phyloP scores from a whole-genome alignment of 305 asterid genomes.

The Nicotiana rustica region DNA sequence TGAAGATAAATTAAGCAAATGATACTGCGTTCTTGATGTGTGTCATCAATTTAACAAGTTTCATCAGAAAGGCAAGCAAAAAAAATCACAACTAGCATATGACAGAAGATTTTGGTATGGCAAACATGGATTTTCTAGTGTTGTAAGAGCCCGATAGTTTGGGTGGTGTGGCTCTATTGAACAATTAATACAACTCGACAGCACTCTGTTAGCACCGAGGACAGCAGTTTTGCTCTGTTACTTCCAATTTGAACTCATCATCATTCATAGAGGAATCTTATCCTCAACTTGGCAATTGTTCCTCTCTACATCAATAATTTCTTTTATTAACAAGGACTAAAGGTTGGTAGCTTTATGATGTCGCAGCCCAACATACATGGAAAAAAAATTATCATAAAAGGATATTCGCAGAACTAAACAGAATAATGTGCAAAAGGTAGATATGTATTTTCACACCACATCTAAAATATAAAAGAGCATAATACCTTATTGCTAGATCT shows the following conservation, averaged over 20 bases:
- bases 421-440: slow-evolving; percentile 31
- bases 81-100: background rate
- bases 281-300: slow-evolving; percentile 10
- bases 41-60: slow-evolving; percentile 30
- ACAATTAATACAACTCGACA: background rate
- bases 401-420: slow-evolving; percentile 13
- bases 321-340: background rate
- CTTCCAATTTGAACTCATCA: slow-evolving; percentile 7
- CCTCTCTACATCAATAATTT: background rate
- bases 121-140: slow-evolving; percentile 30
- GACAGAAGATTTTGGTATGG: background rate
- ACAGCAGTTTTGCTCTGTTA: background rate
- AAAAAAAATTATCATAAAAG: background rate
- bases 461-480: background rate
- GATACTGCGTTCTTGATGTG: background rate
- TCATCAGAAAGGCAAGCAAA: slow-evolving; percentile 1
- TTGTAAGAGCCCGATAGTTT: background rate
- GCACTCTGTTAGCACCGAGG: background rate
- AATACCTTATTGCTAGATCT: slow-evolving; percentile 64
- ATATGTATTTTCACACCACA: slow-evolving; percentile 18
- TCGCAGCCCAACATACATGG: background rate
- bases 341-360: slow-evolving; percentile 17
- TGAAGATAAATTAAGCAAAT: background rate
- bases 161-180: slow-evolving; percentile 11
- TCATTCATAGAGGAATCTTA: background rate